Conservation (phyloP, 257 asterid genomes). For the Thymus quinquecostatus region DNA sequence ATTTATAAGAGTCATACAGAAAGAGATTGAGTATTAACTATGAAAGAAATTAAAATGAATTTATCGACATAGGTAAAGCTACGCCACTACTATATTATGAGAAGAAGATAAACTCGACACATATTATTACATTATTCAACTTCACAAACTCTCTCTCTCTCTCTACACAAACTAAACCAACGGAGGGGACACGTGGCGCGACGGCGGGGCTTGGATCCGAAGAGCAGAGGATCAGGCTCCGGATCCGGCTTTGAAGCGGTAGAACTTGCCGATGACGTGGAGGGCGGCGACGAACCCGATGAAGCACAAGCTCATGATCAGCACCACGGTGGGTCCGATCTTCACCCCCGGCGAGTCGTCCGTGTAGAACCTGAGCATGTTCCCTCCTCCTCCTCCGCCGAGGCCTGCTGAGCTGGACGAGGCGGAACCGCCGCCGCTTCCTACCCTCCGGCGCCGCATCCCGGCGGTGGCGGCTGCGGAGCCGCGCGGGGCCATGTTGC, state of each 20-base stretch:
- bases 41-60: too few relatives aligned
- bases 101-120: neutral
- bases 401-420: constrained; percentile 23
- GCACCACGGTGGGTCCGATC: constrained; percentile 68
- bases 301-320: constrained; percentile 69
- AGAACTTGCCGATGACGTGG: constrained; percentile 65
- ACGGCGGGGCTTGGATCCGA: neutral
- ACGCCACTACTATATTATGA: neutral
- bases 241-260: constrained; percentile 48
- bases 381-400: constrained; percentile 41
- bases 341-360: constrained; percentile 72
- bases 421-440: constrained; percentile 34
- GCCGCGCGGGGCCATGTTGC: constrained; percentile 50
- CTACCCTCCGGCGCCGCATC: constrained; percentile 61
- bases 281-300: constrained; percentile 69
- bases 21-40: too few relatives aligned
- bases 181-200: constrained; percentile 26
- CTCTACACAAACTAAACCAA: neutral
- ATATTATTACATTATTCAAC: constrained; percentile 3
- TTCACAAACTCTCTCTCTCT: neutral
- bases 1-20: too few relatives aligned
- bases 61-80: too few relatives aligned
- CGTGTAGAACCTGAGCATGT: constrained; percentile 72
- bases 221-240: constrained; percentile 15
- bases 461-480: constrained; percentile 65